Conservation (phyloP, 2,329 filamentous ascomycete species). For the Trichoderma aggressivum region DNA sequence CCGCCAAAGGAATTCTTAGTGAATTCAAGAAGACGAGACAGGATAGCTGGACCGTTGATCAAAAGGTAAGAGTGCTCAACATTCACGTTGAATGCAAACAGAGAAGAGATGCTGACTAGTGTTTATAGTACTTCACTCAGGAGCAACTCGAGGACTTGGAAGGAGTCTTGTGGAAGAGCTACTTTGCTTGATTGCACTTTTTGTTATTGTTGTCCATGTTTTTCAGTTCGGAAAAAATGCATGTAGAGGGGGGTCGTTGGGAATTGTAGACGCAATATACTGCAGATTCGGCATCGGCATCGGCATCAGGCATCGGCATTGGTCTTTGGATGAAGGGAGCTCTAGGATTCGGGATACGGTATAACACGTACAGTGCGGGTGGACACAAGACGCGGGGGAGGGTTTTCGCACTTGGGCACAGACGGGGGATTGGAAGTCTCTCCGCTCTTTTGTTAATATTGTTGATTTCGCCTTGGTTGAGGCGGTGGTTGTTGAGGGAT, state of each 20-base stretch:
- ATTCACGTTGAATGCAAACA: background rate
- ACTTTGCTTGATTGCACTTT: slow-evolving; percentile 68
- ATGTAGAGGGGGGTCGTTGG: background rate
- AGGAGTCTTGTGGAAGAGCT: slow-evolving; percentile 98
- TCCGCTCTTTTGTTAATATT: background rate
- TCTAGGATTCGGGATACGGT: slow-evolving; percentile 2
- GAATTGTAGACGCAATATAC: background rate
- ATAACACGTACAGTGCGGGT: background rate
- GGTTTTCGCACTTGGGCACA: background rate
- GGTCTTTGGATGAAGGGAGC: background rate
- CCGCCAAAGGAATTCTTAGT: slow-evolving; percentile 87
- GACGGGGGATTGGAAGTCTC: background rate
- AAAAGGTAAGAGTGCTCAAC: slow-evolving; percentile 68
- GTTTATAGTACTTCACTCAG: slow-evolving; percentile 68
- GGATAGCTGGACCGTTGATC: slow-evolving; percentile 96
- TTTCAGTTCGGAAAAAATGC: background rate
- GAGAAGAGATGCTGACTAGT: background rate
- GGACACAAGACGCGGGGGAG: background rate
- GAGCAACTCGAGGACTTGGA: slow-evolving; percentile 95
- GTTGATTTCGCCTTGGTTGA: background rate
- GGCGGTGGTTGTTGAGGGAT: background rate
- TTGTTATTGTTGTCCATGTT: background rate
- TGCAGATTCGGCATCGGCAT: background rate
- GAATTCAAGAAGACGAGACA: slow-evolving; percentile 99
- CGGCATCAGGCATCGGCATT: background rate